phyloP scores from a whole-genome alignment of 208 protist genomes.

The Perkinsela sp. region DNA sequence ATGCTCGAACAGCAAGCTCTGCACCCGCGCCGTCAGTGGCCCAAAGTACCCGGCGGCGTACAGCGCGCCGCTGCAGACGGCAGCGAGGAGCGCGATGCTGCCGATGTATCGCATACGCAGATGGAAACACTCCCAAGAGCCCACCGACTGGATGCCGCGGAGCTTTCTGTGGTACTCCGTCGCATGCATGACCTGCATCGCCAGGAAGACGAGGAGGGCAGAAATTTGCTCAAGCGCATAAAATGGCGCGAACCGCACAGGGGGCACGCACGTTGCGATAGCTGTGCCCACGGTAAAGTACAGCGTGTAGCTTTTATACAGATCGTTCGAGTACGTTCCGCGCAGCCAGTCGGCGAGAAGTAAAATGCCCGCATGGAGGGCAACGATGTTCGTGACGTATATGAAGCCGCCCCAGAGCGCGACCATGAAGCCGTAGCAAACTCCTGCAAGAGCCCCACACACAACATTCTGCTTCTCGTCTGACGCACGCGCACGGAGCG shows the following conservation, averaged over 20 bases:
- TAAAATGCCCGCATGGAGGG: slow-evolving; percentile 61
- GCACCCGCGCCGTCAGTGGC: slow-evolving; percentile 19
- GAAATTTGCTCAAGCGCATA: slow-evolving; percentile 73
- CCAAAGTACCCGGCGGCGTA: slow-evolving; percentile 16
- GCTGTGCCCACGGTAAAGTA: slow-evolving; percentile 78
- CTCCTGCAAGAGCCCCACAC: slow-evolving; percentile 16
- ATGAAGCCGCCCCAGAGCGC: slow-evolving; percentile 89
- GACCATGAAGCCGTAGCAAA: slow-evolving; percentile 66
- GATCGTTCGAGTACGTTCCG: slow-evolving; percentile 34
- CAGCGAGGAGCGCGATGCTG: slow-evolving; percentile 6
- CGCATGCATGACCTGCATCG: slow-evolving; percentile 10
- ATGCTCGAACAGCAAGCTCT: slow-evolving; percentile 27
- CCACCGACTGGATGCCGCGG: slow-evolving; percentile 6
- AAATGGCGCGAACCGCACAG: slow-evolving; percentile 76
- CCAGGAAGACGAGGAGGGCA: slow-evolving; percentile 47
- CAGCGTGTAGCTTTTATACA: slow-evolving; percentile 75
- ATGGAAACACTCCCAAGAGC: slow-evolving; percentile 8
- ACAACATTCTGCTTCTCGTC: slow-evolving; percentile 18
- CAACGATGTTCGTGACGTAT: slow-evolving; percentile 89
- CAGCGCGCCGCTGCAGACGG: slow-evolving; percentile 9
- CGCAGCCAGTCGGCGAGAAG: slow-evolving; percentile 34
- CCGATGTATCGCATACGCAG: slow-evolving; percentile 11
- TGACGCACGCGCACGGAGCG: slow-evolving; percentile 14
- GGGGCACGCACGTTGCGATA: slow-evolving; percentile 67
- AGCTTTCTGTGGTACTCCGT: slow-evolving; percentile 9